Evolutionary conservation across 1,284 basidiomycete genomes (phyloP), one percentile per base, ranked within the genome.

Genomic region (Irpex lacteus): DNA sequence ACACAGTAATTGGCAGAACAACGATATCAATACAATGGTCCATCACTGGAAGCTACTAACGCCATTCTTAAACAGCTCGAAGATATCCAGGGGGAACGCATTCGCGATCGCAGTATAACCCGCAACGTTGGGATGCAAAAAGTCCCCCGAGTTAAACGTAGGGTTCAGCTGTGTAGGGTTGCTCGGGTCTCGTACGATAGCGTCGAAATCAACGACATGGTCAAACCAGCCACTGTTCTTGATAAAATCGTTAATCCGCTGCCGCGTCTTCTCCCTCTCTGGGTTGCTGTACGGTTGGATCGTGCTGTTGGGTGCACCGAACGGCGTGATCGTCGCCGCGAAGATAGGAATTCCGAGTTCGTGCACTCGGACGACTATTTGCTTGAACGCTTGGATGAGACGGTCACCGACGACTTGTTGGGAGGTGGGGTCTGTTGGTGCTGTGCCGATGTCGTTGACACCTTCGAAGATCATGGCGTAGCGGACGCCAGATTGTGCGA

Each of bases 381-480:
- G 82, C 66, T 78, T 73, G 72, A 73, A 81, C 4, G 81, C 81
- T 44, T 70, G 71, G 68, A 83, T 80, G 65, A 84, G 67, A 9
- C 70, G 71, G 70, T 79, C 74, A n/a, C 75, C 78, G 49, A 82
- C 73, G 21, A 66, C 72, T 50, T 73, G 63, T 71, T 82, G 81
- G 9, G 74, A 74, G 15, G 68, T 72, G 1, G 68, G 60, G n/a
- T 74, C 75, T 34, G 80, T 69, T 6, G 66, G 68, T 1, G 78
- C 78, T 2, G 73, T 74, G 4, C 82, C 82, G 61, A 84, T 82
- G 74, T 84, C 82, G 75, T 84, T 85, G 50, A 83, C 80, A 60
- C 83, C 83, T 68, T 83, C 82, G 69, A 83, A 85, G 68, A 84
- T 77, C 75, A 85, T 80, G 32, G 75, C 79, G 71, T 76, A 82